Evolutionary conservation across 1,139 yeast genomes (phyloP), one percentile per base, ranked within the genome.

Genomic region (Sugiyamaella neomexicana): DNA sequence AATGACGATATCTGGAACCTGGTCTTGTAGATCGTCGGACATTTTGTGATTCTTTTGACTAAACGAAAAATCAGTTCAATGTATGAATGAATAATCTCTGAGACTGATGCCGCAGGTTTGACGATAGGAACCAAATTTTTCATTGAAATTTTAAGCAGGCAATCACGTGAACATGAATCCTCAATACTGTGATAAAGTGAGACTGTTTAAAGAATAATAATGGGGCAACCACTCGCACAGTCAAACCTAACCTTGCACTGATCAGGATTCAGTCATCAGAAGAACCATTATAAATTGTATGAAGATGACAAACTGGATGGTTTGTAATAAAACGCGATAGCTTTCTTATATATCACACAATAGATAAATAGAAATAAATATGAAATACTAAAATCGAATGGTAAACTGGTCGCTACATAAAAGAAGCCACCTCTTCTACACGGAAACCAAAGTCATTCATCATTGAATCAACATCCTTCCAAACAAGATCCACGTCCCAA

Each of bases 381-480:
- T 12, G 41, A 15, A 13, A 12, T 27, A 40, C 20, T 8, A n/a
- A 40, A 5, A 52, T 29, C 34, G 34, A 9, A 29, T 29, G 8
- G 34, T 7, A n/a, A 15, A 16, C 36, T 13, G 23, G 25, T 20
- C 25, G 5, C 46, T 40, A 50, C 50, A 47, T 52, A n/a, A 50
- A 47, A 12, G 58, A 51, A 15, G 53, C 54, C 25, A 63, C 62
- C 51, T 76, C 75, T 50, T 73, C 76, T 3, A 81, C 76, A 53
- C 86, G 89, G 74, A 91, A 90, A 9, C 97, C 98, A 72, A 90
- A 90, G 66, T 90, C 97, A 63, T 88, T 88, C 97, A 91, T 89
- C 57, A 91, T 88, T 52, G 88, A 78, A 61, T 89, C 96, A 25
- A 91, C 95, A 66, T 91, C 96, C 66, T 86, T 86, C 91, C 96